Evolutionary conservation across 1,284 basidiomycete species (phyloP), one percentile per base, ranked within the genome.

Genomic region (Veloboletus limbatus): DNA sequence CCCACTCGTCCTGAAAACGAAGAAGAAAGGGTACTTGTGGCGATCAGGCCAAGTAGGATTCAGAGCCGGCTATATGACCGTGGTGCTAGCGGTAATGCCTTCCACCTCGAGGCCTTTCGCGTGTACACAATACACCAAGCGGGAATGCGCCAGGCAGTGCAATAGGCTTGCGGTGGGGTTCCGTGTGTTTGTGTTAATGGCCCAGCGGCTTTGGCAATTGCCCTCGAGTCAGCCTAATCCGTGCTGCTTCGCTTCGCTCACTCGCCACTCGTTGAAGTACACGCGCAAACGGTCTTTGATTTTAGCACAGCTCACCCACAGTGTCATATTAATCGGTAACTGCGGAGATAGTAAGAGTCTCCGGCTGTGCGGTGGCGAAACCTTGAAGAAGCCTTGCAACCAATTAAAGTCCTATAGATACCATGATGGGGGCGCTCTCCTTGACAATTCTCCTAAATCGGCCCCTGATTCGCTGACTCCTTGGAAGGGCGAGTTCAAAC

Each of bases 401-500:
- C 10, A 32, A 31, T 45, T 32, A 62, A 46, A 62, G 45, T 21
- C 64, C 62, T 14, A 66, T 49, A 10, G 48, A 49, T n/a, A 43
- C 53, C 40, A 63, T 59, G 3, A 51, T 57, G 6, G 58, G 47
- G n/a, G 67, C 54, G 24, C 78, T 76, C 41, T 83, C 79, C 47
- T 68, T 70, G 26, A 78, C 68, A 34, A 87, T 54, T 8, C 47
- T 57, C 20, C 66, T 68, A 54, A 82, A 81, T 43, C 70, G 67
- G 46, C 67, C 68, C 48, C 58, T 61, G 35, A 73, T 72, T 21
- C 64, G 58, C 40, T 69, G 67, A 49, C 74, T 69, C 47, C 70
- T 74, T 10, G 75, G 63, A 6, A 73, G 67, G 9, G 67, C 64
- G 34, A 85, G 62, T 45, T 83, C 77, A 34, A 73, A 71, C 13